Conservation (phyloP, 805 yeast species). For the Kregervanrija delftensis region DNA sequence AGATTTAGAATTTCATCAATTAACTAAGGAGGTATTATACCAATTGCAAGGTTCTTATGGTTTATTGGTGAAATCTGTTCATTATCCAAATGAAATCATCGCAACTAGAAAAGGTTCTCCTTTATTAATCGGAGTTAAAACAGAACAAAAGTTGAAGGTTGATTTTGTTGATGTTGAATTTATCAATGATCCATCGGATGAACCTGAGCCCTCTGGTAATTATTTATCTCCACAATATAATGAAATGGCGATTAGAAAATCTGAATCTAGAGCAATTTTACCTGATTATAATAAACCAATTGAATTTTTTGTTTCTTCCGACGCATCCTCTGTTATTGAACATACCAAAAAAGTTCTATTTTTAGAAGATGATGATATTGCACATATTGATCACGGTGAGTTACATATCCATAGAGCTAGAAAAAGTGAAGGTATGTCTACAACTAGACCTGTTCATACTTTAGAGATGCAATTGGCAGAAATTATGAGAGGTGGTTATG, state of each 20-base stretch:
- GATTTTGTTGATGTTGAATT: conserved; percentile 98
- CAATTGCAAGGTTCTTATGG: conserved; percentile 99
- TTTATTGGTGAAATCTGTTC: conserved; percentile 81
- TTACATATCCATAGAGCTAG: conserved; percentile 96
- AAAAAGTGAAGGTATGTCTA: conserved; percentile 80
- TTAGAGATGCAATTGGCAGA: conserved; percentile 95
- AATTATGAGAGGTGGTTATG: conserved; percentile 95
- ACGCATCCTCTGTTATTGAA: conserved; percentile 93
- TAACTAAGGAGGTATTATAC: conserved; percentile 84
- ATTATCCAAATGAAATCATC: conserved; percentile 91
- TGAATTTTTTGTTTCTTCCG: conserved; percentile 93
- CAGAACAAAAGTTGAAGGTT: conserved; percentile 90
- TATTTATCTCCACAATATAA: conserved; percentile 9
- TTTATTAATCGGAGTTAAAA: conserved; percentile 91
- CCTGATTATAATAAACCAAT: conserved; percentile 89
- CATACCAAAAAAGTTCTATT: conserved; percentile 96
- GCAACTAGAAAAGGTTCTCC: conserved; percentile 99
- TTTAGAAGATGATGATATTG: conserved; percentile 97
- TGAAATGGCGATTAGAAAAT: conserved; percentile 23
- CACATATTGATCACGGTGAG: conserved; percentile 97
- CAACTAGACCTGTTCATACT: conserved; percentile 93
- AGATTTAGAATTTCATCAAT: conserved; percentile 80
- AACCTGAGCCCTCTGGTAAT: conserved; percentile 25
- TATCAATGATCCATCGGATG: conserved; percentile 47
- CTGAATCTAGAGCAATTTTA: conserved; percentile 87